Percentiles rank a stretch among this genome's conserved stretches.
phyloP scores from a whole-genome alignment of 2,329 filamentous ascomycete genomes.

The Epichloe hybrida region DNA sequence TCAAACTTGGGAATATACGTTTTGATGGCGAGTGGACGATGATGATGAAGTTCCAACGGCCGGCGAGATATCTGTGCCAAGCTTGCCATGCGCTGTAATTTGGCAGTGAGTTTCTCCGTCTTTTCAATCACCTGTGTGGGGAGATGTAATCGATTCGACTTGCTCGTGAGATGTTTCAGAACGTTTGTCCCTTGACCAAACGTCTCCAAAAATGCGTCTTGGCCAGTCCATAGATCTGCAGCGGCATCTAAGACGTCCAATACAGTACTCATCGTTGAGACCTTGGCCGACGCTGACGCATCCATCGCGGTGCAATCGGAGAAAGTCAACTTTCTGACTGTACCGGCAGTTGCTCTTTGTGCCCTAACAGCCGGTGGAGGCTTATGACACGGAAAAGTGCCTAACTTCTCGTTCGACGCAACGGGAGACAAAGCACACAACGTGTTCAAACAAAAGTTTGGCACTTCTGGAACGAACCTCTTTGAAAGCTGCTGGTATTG shows the following conservation, averaged over 20 bases:
- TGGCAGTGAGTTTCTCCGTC: conserved; percentile 28
- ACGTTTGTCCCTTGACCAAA: conserved; percentile 51
- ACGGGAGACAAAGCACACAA: conserved; percentile 52
- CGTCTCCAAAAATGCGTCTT: conserved; percentile 65
- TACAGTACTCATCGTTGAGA: conserved; percentile 49
- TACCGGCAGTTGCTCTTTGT: conserved; percentile 24
- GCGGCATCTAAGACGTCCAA: conserved; percentile 53
- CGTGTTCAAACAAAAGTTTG: conserved; percentile 69
- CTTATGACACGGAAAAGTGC: conserved; percentile 48
- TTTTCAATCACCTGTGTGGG: conserved; percentile 28
- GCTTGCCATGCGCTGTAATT: conserved; percentile 40
- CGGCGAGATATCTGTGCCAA: conserved; percentile 54
- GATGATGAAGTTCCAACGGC: conserved; percentile 77
- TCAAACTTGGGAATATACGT: conserved; percentile 88
- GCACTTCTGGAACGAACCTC: conserved; percentile 76
- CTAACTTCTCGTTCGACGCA: conserved; percentile 31
- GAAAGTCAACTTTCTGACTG: conserved; percentile 42
- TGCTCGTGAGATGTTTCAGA: conserved; percentile 46
- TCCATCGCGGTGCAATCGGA: conserved; percentile 36
- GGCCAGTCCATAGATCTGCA: conserved; percentile 59
- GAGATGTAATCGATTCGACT: conserved; percentile 36
- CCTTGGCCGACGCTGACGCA: conserved; percentile 31
- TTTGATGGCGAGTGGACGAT: conserved; percentile 79
- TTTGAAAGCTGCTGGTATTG: conserved; percentile 77
- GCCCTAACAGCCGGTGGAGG: conserved; percentile 38